Conservation (phyloP, 2,329 filamentous ascomycete species). For the Ophiostoma sp. region DNA sequence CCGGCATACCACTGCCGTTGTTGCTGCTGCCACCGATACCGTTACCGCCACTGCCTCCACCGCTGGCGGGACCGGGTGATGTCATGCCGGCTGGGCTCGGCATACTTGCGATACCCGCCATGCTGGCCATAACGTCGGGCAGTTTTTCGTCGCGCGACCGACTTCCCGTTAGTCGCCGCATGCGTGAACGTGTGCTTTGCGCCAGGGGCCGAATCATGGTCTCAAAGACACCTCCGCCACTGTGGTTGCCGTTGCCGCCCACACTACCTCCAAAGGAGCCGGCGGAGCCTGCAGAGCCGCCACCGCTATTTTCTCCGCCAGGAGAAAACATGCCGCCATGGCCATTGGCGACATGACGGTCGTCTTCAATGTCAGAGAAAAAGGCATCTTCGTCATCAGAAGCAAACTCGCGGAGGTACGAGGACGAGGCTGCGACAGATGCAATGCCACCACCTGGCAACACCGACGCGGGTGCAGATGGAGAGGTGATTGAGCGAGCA, state of each 20-base stretch:
- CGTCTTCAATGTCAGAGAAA: slow-evolving; percentile 75
- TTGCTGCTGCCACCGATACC: background rate
- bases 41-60: background rate
- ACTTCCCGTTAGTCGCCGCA: slow-evolving; percentile 63
- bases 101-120: background rate
- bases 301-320: background rate
- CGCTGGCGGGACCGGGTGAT: background rate
- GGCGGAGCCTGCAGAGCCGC: background rate
- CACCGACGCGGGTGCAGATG: slow-evolving; percentile 52
- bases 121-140: slow-evolving; percentile 21
- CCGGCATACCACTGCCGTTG: background rate
- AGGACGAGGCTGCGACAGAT: slow-evolving; percentile 65
- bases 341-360: slow-evolving; percentile 41
- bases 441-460: slow-evolving; percentile 47
- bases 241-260: slow-evolving; percentile 1
- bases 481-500: slow-evolving; percentile 80
- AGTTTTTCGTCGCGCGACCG: slow-evolving; percentile 41
- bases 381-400: slow-evolving; percentile 82
- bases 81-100: background rate
- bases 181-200: slow-evolving; percentile 58
- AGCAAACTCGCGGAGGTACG: slow-evolving; percentile 61
- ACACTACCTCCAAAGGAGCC: background rate
- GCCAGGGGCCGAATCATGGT: slow-evolving; percentile 62
- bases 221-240: slow-evolving; percentile 48
- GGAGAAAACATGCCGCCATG: background rate